Evolutionary conservation across 2,329 filamentous ascomycete genomes (phyloP).

Genomic region (Phaeoacremonium minimum): DNA sequence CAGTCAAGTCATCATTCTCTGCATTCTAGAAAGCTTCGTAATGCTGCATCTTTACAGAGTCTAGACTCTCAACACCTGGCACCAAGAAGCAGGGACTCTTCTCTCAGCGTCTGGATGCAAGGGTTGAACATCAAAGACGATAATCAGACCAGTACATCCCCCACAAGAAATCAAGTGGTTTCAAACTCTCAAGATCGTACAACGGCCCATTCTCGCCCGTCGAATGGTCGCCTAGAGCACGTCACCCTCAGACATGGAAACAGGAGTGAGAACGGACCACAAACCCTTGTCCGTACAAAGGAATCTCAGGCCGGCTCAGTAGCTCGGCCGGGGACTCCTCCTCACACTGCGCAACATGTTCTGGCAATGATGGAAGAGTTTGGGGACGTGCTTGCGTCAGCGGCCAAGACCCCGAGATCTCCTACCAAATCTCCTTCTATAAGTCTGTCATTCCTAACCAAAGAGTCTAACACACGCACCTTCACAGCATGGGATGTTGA

Average conservation of each 20-base stretch:
- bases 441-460: constrained; percentile 54
- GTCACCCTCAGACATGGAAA: constrained; percentile 20
- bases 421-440: constrained; percentile 30
- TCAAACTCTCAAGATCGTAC: constrained; percentile 20
- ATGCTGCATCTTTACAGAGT: constrained; percentile 17
- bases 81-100: constrained; percentile 25
- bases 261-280: constrained; percentile 14
- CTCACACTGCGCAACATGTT: constrained; percentile 4
- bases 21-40: constrained; percentile 17
- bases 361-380: constrained; percentile 15
- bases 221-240: constrained; percentile 17
- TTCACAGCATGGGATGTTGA: constrained; percentile 77
- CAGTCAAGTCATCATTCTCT: constrained; percentile 9
- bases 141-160: constrained; percentile 8
- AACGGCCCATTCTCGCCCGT: constrained; percentile 12
- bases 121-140: constrained; percentile 33
- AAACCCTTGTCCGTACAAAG: constrained; percentile 2
- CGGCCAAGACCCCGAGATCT: constrained; percentile 27
- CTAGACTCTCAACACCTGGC: constrained; percentile 9
- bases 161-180: constrained; percentile 42
- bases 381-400: constrained; percentile 18
- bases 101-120: constrained; percentile 22
- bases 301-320: constrained; percentile 8
- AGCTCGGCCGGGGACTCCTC: constrained; percentile 23
- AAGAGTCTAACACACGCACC: constrained; percentile 65